phyloP scores from a whole-genome alignment of 2,329 filamentous ascomycete species.

The Penicillium sp. region DNA sequence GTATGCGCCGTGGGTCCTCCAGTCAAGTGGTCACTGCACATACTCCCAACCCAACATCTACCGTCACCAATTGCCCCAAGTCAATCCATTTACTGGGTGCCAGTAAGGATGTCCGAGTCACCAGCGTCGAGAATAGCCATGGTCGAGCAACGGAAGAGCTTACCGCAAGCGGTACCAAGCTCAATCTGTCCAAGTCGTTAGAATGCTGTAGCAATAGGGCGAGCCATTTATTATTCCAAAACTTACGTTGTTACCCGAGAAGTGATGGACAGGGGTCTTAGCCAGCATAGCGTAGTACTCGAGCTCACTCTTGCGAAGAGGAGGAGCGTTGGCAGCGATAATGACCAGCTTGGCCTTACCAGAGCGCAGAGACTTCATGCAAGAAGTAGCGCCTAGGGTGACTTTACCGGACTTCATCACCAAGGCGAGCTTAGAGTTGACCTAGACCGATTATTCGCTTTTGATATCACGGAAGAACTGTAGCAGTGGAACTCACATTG shows the following conservation, averaged over 20 bases:
- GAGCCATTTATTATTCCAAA: neutral
- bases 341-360: conserved; percentile 99
- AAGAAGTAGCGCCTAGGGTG: conserved; percentile 85
- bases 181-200: conserved; percentile 68
- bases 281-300: conserved; percentile 91
- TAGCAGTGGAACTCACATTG: conserved; percentile 42
- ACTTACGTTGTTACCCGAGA: conserved; percentile 98
- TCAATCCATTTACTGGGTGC: conserved; percentile 14
- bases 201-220: neutral
- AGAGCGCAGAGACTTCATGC: conserved; percentile 82
- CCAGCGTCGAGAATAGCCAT: conserved; percentile 96
- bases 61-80: neutral
- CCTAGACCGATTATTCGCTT: conserved; percentile 32
- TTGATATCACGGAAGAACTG: neutral
- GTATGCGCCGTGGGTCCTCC: conserved; percentile 5
- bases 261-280: conserved; percentile 97
- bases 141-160: conserved; percentile 97
- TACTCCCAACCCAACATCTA: conserved; percentile 4
- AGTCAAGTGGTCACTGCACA: conserved; percentile 8
- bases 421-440: conserved; percentile 68
- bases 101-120: conserved; percentile 90
- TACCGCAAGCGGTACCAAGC: conserved; percentile 96
- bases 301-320: conserved; percentile 95
- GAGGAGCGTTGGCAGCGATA: conserved; percentile 92
- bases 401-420: conserved; percentile 66